Evolutionary conservation across 495 filamentous ascomycete genomes (phyloP).

Genomic region (Aeminium ludgeri): DNA sequence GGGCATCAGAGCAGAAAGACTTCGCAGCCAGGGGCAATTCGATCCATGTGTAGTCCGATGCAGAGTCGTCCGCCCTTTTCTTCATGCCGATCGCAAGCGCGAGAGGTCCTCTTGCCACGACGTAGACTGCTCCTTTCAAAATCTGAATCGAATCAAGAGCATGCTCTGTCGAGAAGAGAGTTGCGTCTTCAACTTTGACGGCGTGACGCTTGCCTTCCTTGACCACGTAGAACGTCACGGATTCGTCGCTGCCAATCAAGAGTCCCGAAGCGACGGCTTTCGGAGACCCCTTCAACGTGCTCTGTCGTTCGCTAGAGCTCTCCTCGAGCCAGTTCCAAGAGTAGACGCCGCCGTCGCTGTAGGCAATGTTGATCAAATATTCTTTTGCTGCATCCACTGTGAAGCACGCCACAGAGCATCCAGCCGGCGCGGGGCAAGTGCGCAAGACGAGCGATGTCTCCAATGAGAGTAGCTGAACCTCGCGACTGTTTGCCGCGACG

Average conservation of each 20-base stretch:
- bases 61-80: background rate
- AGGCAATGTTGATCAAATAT: conserved; percentile 53
- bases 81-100: conserved; percentile 2
- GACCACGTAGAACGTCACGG: background rate
- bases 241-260: background rate
- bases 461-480: conserved; percentile 67
- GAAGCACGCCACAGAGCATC: conserved; percentile 33
- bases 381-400: conserved; percentile 39
- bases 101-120: conserved; percentile 13
- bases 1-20: conserved; percentile 41
- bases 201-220: background rate
- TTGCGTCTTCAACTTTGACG: background rate
- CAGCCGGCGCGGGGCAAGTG: conserved; percentile 29
- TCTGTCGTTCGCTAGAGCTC: background rate
- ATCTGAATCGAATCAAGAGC: conserved; percentile 19
- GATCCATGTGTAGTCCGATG: conserved; percentile 1
- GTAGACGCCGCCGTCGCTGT: conserved; percentile 45
- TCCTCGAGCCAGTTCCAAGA: conserved; percentile 50
- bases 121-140: conserved; percentile 14
- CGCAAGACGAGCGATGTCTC: conserved; percentile 62
- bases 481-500: conserved; percentile 42
- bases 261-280: background rate
- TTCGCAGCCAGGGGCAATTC: conserved; percentile 27
- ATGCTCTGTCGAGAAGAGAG: conserved; percentile 14
- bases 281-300: background rate